phyloP scores from a whole-genome alignment of 495 filamentous ascomycete species.

The Neurospora terricola region DNA sequence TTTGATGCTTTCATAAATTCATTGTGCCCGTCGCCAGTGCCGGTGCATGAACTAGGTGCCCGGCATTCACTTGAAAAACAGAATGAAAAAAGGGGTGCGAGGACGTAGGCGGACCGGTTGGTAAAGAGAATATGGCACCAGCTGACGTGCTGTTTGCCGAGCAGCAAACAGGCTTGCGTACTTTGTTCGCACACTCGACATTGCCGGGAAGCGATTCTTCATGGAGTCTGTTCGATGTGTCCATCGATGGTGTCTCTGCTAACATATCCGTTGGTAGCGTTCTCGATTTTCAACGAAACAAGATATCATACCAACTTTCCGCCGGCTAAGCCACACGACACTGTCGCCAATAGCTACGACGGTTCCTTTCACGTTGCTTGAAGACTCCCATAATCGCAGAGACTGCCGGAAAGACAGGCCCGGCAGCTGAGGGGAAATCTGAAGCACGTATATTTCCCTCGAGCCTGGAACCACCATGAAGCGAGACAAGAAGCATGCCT shows the following conservation, averaged over 20 bases:
- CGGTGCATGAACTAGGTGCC: neutral
- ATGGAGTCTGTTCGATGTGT: neutral
- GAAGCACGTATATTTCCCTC: neutral
- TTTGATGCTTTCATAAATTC: neutral
- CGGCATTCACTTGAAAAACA: neutral
- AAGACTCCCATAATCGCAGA: neutral
- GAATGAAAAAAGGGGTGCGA: neutral
- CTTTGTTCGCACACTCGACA: neutral
- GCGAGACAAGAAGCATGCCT: neutral
- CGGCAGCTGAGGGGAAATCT: neutral
- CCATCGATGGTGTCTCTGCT: neutral
- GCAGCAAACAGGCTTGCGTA: neutral
- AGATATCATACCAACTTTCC: too few relatives aligned
- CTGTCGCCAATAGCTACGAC: neutral
- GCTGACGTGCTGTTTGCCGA: neutral
- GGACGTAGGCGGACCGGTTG: neutral
- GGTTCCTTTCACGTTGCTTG: neutral
- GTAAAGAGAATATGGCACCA: neutral
- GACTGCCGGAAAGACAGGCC: neutral
- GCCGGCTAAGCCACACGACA: neutral
- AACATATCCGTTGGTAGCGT: neutral
- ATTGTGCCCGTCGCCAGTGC: neutral
- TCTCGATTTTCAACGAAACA: neutral
- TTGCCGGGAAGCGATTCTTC: neutral
- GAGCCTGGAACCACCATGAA: neutral